A percentile compares a stretch with the other conserved stretches of the same genome.
These are phyloP conservation scores for Agapanthus africanus DNA, from an alignment of 106 monocot species.

Conservation along the genomic window DNA sequence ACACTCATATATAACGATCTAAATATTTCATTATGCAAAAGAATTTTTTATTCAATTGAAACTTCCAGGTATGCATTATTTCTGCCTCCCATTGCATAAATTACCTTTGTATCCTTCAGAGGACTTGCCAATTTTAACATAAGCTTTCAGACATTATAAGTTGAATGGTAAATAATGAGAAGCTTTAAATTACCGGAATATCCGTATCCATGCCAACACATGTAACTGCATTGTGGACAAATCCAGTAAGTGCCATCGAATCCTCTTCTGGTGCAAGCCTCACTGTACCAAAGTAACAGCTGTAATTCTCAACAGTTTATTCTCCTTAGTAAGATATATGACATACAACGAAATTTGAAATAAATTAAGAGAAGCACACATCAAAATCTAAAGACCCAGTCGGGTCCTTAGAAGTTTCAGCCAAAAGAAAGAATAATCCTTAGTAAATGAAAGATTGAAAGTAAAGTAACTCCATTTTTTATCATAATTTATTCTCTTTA, in stretches of 20 bases:
- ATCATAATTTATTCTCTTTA: too few relatives aligned
- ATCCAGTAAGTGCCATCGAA: constrained; percentile 75
- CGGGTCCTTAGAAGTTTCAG: too few relatives aligned
- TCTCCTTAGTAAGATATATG: background rate
- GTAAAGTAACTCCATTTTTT: too few relatives aligned
- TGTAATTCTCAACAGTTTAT: background rate
- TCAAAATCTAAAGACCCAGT: too few relatives aligned
- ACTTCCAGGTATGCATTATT: background rate
- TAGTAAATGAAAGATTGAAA: too few relatives aligned
- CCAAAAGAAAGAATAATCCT: too few relatives aligned
- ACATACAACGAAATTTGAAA: too few relatives aligned
- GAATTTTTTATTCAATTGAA: background rate
- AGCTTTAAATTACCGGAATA: constrained; percentile 66
- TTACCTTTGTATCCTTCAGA: background rate
- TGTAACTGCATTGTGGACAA: constrained; percentile 92
- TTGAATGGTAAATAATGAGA: background rate
- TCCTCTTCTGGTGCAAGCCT: constrained; percentile 97
- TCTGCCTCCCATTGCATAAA: background rate
- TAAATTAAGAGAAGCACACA: too few relatives aligned
- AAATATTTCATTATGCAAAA: background rate
- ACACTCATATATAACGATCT: background rate
- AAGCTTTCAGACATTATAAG: background rate
- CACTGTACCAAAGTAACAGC: constrained; percentile 38
- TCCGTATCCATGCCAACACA: constrained; percentile 86
- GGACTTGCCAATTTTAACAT: background rate